These are phyloP conservation scores for Cercospora sp. DNA, from an alignment of 2,329 filamentous ascomycete species.

Conservation along the genomic window DNA sequence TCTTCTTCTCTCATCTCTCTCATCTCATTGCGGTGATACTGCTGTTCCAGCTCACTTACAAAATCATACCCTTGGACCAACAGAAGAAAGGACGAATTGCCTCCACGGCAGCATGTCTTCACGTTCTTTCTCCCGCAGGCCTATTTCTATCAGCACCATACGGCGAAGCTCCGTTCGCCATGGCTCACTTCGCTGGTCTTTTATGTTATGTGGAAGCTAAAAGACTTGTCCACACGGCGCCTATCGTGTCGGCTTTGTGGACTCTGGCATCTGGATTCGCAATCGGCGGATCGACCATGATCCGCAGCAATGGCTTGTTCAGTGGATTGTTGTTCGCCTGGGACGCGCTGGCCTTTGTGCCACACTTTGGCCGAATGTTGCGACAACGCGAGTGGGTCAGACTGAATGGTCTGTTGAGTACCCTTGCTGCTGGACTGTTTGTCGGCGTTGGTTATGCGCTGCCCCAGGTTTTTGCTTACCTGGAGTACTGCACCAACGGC, in stretches of 20 bases:
- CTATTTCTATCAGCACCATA: constrained; percentile 88
- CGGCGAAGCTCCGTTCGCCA: constrained; percentile 75
- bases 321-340: constrained; percentile 75
- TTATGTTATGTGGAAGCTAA: constrained; percentile 62
- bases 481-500: constrained; percentile 61
- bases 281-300: constrained; percentile 71
- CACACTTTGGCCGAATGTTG: constrained; percentile 45
- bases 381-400: constrained; percentile 12
- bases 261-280: constrained; percentile 32
- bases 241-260: constrained; percentile 32
- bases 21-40: constrained; percentile 75
- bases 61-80: constrained; percentile 51
- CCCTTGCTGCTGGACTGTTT: constrained; percentile 65
- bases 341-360: constrained; percentile 53
- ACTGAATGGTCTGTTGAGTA: constrained; percentile 30
- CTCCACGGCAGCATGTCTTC: constrained; percentile 69
- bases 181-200: constrained; percentile 73
- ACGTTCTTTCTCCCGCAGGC: constrained; percentile 83
- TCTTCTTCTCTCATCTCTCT: constrained; percentile 68
- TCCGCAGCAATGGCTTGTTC: constrained; percentile 84
- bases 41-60: constrained; percentile 65
- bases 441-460: constrained; percentile 66
- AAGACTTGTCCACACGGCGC: constrained; percentile 26
- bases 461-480: constrained; percentile 76
- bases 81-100: constrained; percentile 51